Evolutionary conservation across 1,284 basidiomycete genomes (phyloP), one percentile per base, ranked within the genome.

Genomic region (Ceraceosorus guamensis): DNA sequence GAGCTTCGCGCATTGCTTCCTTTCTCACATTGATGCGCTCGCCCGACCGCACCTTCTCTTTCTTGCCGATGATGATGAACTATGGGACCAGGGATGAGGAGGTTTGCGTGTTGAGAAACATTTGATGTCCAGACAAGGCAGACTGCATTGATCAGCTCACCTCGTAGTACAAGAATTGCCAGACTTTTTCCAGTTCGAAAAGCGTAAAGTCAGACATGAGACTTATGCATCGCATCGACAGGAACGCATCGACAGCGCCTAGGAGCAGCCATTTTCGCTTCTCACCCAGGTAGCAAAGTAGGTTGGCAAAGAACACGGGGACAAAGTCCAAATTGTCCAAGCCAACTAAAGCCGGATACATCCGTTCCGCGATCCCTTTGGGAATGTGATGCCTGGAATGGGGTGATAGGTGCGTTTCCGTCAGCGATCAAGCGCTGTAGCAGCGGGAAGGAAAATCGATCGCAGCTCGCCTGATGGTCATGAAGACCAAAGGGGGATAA

Each of bases 61-160:
- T 60, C 45, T 59, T 61, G 18, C 65, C 59, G 24, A 66, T 59
- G 5, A 60, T 53, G 44, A 65, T 65, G 47, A 64, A 52, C 30
- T 95, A 91, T 52, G 89, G 89, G 48, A 79, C 77, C 82, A 93
- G 89, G 77, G 95, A 96, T 34, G 83, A 82, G 0, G 80, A 73
- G 71, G 85, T 89, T 57, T 89, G 77, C 34, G 11, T 10, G 16
- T 24, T 8, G 11, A 18, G 11, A 48, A 10, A 11, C 48, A 24
- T 50, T 16, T 50, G 24, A 50, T 13, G 7, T 6, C n/a, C 37
- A n/a, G 8, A 41, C 37, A 8, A 41, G 37, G 8, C n/a, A 8
- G 37, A n/a, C n/a, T n/a, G 37, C 37, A n/a, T n/a, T n/a, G 37
- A 41, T 41, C n/a, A 8, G n/a, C 37, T 8, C 37, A 41, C 37